Conservation (phyloP, 2,329 filamentous ascomycete species). For the Cladorrhinum sp. region DNA sequence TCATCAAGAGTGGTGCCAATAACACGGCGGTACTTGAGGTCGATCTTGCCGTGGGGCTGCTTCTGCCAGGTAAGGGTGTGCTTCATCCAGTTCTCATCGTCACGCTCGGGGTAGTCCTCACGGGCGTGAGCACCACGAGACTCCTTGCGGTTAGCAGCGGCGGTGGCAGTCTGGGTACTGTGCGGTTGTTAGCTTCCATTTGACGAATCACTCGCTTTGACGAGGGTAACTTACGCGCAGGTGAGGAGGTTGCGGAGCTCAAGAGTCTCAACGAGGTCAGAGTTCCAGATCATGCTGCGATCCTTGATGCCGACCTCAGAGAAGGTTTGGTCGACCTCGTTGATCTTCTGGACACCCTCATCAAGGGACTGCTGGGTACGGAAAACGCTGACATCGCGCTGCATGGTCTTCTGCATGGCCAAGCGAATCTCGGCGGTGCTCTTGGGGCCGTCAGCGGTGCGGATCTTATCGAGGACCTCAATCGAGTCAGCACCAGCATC, state of each 20-base stretch:
- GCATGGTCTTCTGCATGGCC: conserved; percentile 98
- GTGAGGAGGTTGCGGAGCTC: conserved; percentile 94
- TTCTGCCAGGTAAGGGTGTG: conserved; percentile 97
- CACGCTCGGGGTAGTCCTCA: conserved; percentile 93
- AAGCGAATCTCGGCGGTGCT: conserved; percentile 83
- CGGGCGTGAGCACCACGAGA: conserved; percentile 95
- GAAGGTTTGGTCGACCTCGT: conserved; percentile 76
- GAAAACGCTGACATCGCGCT: conserved; percentile 96
- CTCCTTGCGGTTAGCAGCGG: conserved; percentile 93
- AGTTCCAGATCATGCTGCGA: conserved; percentile 99
- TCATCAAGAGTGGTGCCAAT: conserved; percentile 83
- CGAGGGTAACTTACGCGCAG: conserved; percentile 72
- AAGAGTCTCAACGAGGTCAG: conserved; percentile 91
- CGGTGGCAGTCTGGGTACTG: conserved; percentile 83
- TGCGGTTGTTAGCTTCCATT: conserved; percentile 22
- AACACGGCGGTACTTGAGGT: conserved; percentile 83
- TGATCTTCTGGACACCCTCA: conserved; percentile 87
- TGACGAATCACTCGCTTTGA: neutral
- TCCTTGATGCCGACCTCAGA: conserved; percentile 90
- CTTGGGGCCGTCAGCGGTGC: conserved; percentile 80
- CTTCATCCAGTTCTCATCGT: conserved; percentile 99
- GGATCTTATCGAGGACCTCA: conserved; percentile 77
- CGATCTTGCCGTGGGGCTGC: conserved; percentile 80
- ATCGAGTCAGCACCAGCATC: conserved; percentile 90
- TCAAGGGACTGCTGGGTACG: conserved; percentile 90